Evolutionary conservation across 352 stramenopile species (phyloP), one percentile per base, ranked within the genome.

Genomic region (Globisporangium spinosum): DNA sequence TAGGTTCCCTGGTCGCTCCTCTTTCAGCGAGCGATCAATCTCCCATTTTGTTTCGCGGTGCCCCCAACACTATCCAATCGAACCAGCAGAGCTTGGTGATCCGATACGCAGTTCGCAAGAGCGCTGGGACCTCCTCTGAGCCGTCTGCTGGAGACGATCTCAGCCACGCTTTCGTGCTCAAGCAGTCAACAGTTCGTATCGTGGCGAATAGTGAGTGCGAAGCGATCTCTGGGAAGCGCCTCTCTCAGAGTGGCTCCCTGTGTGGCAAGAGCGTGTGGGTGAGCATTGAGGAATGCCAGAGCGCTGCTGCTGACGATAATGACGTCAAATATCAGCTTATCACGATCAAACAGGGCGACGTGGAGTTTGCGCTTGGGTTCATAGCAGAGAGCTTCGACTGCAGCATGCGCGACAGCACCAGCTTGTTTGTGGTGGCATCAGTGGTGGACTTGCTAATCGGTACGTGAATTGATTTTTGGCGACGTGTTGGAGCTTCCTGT

Each of bases 341-440:
- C 27, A 65, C 45, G 12, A 17, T 47, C 43, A 35, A 65, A 17
- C 45, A 47, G 29, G 25, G 20, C 3, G 45, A 34, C 10, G 29
- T 49, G 13, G 43, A 47, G 60, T 58, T 58, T n/a, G 60, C 45
- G 17, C 12, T 65, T 15, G 60, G 45, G 27, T 58, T 65, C 29
- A 27, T 58, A 20, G 45, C 27, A 17, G 10, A 15, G 8, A 58
- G 25, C 20, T 54, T 25, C 9, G 8, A 20, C 2, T 35, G 43
- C 43, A 65, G 27, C 5, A 15, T 0, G 7, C 22, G 29, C 12
- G 43, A 22, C 47, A 65, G 22, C 45, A 65, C 45, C 17, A 65
- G 3, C 9, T n/a, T 65, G 27, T 43, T 58, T 47, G 45, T 58
- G 40, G n/a, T 49, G 20, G 20, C 45, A 13, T 23, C 45, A 2